Conservation (phyloP, 176 grass and related monocot genomes). For the Oryza punctata region DNA sequence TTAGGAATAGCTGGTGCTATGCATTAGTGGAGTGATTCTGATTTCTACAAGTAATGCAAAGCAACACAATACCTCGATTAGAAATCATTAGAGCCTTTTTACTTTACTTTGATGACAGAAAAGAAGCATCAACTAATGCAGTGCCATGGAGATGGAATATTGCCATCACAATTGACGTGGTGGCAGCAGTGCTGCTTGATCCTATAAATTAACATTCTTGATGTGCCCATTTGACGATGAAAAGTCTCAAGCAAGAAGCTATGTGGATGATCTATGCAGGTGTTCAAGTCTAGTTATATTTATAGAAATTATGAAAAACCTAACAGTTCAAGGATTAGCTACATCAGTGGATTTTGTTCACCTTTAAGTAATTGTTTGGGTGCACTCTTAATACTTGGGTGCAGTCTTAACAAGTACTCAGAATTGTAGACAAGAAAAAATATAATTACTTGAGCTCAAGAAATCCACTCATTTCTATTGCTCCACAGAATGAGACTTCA, state of each 20-base stretch:
- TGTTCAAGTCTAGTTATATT: conserved; percentile 4
- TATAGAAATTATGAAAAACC: not conserved
- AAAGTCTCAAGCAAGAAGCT: conserved; percentile 6
- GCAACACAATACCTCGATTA: not conserved
- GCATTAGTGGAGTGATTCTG: not conserved
- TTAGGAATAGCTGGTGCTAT: not conserved
- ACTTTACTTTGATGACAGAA: conserved; percentile 23
- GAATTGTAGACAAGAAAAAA: conserved; percentile 22
- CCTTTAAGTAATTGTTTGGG: not conserved
- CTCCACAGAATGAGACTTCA: conserved; percentile 92
- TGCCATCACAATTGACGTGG: not conserved
- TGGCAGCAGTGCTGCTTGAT: not conserved
- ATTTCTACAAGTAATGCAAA: not conserved
- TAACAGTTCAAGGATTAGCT: conserved; percentile 6
- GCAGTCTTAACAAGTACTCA: conserved; percentile 12
- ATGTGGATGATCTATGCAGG: not conserved
- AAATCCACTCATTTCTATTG: conserved; percentile 99
- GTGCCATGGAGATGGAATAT: not conserved
- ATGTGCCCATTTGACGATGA: not conserved
- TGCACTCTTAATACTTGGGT: too few relatives aligned
- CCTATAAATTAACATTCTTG: conserved; percentile 7
- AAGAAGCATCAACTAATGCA: conserved; percentile 1
- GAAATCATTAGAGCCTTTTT: not conserved
- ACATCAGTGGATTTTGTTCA: conserved; percentile 1
- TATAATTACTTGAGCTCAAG: conserved; percentile 88